Percentiles rank a stretch among this genome's conserved stretches.
phyloP scores from a whole-genome alignment of 2,329 filamentous ascomycete species.

The Microdochium nivale region DNA sequence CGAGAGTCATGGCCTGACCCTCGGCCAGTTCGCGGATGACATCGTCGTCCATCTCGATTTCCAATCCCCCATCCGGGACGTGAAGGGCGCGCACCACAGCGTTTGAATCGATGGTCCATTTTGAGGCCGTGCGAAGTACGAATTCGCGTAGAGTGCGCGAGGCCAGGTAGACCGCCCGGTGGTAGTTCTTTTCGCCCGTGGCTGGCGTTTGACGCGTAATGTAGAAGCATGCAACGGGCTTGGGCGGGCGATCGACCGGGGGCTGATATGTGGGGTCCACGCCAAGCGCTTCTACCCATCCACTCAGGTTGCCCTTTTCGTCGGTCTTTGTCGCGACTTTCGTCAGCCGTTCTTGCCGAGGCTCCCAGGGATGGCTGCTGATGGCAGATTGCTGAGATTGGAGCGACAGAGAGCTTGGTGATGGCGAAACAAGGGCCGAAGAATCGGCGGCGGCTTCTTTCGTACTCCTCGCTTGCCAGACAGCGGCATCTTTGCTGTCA shows the following conservation, averaged over 20 bases:
- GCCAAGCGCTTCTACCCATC: constrained; percentile 85
- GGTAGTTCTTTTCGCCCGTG: constrained; percentile 50
- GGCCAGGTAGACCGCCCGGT: constrained; percentile 79
- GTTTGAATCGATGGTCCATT: constrained; percentile 70
- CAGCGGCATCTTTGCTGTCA: constrained; percentile 36
- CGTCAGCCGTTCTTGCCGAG: constrained; percentile 41
- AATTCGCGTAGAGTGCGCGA: constrained; percentile 70
- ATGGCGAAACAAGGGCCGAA: constrained; percentile 51
- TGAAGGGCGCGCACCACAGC: constrained; percentile 65
- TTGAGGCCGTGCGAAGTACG: constrained; percentile 61
- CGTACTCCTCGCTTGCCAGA: constrained; percentile 44
- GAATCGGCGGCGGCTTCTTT: constrained; percentile 51
- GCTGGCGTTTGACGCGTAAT: constrained; percentile 47
- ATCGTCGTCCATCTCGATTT: constrained; percentile 86
- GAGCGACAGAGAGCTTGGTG: constrained; percentile 56
- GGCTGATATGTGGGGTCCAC: constrained; percentile 83
- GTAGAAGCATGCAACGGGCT: constrained; percentile 83
- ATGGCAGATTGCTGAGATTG: constrained; percentile 44
- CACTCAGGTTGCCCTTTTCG: constrained; percentile 57
- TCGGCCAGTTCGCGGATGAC: constrained; percentile 76
- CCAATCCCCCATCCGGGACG: constrained; percentile 64
- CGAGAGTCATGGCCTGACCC: constrained; percentile 82
- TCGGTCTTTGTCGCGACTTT: constrained; percentile 44
- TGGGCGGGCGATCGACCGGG: constrained; percentile 61
- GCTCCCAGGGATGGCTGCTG: constrained; percentile 32